Base-by-base conservation (phyloP, 306 rosid genomes). In the Canavalia ensiformis region DNA sequence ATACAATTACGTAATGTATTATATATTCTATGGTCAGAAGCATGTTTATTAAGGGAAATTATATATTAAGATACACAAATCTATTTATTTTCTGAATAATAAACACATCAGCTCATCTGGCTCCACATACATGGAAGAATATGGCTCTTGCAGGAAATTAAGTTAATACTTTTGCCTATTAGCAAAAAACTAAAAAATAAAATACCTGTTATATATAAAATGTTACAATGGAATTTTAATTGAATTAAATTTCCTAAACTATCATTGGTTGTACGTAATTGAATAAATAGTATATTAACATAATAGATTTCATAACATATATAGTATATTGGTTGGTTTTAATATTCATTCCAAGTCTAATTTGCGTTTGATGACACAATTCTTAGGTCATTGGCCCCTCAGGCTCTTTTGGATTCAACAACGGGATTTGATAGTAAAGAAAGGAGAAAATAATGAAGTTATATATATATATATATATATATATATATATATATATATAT, bases 1-100 rank as follows among this genome's bases (percentile, higher is more conserved):
- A 18, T 18, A 18, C 25, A 18, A 18, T 18, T 18, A 18, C 25
- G 7, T 9, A 68, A 10, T 66, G 13, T 39, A 44, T 6, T 28
- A 2, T 55, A 33, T 60, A 50, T 63, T 63, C 70, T 12, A 83
- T 56, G 25, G 84, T 73, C 80, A 63, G 41, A 51, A 60, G 56
- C 74, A 70, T 72, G 74, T 51, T 80, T 46, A 7, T 25, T 69
- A 10, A 77, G 51, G 25, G n/a, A 29, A 76, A 18, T 18, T 35
- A 50, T 1, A 59, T 34, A 41, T 77, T 2, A 60, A 46, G 46
- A 52, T 41, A 76, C 6, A 37, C 28, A 9, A 30, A 8, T 47
- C 47, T 66, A 52, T 39, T 6, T 41, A 29, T 52, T 50, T 77
- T 18, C 25, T 60, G 12, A 56, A 42, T 57, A 56, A 42, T 57